Conservation (phyloP, 2,329 filamentous ascomycete genomes). For the Ophiostoma piceae region DNA sequence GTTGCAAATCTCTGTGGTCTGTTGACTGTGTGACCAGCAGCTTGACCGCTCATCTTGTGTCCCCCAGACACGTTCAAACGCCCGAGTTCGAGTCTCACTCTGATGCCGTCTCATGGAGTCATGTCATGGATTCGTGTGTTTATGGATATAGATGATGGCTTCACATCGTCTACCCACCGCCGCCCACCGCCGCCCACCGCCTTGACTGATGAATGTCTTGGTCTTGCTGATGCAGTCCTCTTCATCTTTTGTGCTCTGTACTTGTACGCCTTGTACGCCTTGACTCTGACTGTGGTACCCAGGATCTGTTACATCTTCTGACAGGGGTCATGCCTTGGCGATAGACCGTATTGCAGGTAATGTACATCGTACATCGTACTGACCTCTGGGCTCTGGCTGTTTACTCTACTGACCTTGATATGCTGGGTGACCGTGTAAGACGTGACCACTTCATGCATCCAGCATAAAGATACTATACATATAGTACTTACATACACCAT, state of each 20-base stretch:
- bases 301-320: constrained; percentile 13
- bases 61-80: background rate
- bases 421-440: background rate
- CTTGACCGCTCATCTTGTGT: constrained; percentile 13
- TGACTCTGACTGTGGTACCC: background rate
- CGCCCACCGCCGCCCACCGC: background rate
- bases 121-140: too few species aligned
- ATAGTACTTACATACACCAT: background rate
- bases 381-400: background rate
- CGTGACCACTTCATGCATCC: background rate
- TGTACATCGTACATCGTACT: background rate
- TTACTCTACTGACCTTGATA: background rate
- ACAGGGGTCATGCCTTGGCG: background rate
- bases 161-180: background rate
- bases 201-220: background rate
- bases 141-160: background rate
- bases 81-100: background rate
- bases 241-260: background rate
- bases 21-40: background rate
- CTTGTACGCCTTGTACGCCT: background rate
- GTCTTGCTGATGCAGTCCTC: background rate
- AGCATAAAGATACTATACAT: background rate
- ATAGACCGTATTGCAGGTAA: background rate
- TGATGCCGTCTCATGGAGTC: background rate
- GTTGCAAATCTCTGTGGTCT: background rate